phyloP scores from a whole-genome alignment of 352 stramenopile species.

The Aphanomyces cochlioides region DNA sequence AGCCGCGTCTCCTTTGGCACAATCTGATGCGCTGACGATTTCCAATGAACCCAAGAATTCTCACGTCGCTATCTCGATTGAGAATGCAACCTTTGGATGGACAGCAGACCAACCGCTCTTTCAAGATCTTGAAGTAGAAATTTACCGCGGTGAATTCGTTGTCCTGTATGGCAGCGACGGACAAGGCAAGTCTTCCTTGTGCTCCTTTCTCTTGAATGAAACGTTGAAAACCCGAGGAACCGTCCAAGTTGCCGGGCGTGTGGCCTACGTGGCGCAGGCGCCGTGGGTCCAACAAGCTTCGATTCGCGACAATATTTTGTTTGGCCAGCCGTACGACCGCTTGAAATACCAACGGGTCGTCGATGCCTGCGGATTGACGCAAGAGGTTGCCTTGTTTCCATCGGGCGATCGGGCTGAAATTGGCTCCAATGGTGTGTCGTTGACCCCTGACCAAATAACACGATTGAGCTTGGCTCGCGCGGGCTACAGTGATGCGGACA shows the following conservation, averaged over 20 bases:
- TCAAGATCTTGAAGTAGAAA: not conserved
- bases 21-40: not conserved
- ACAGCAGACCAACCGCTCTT: not conserved
- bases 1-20: not conserved
- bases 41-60: not conserved
- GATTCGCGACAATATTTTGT: slow-evolving; percentile 83
- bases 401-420: slow-evolving; percentile 61
- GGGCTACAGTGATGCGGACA: slow-evolving; percentile 22
- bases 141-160: slow-evolving; percentile 25
- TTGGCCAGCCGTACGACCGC: slow-evolving; percentile 60
- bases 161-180: slow-evolving; percentile 30
- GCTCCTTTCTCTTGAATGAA: slow-evolving; percentile 55
- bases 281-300: slow-evolving; percentile 37
- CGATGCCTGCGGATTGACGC: slow-evolving; percentile 31
- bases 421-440: slow-evolving; percentile 27
- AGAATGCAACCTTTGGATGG: not conserved
- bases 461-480: slow-evolving; percentile 28
- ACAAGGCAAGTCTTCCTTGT: slow-evolving; percentile 54
- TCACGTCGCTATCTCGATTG: not conserved
- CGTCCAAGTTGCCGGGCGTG: slow-evolving; percentile 40
- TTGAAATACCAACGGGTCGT: slow-evolving; percentile 41
- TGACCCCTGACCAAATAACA: slow-evolving; percentile 42
- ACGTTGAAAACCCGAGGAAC: slow-evolving; percentile 60
- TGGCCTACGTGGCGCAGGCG: slow-evolving; percentile 37
- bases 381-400: slow-evolving; percentile 37